phyloP scores from a whole-genome alignment of 768 basidiomycete genomes.

The Leccinellum albellum region DNA sequence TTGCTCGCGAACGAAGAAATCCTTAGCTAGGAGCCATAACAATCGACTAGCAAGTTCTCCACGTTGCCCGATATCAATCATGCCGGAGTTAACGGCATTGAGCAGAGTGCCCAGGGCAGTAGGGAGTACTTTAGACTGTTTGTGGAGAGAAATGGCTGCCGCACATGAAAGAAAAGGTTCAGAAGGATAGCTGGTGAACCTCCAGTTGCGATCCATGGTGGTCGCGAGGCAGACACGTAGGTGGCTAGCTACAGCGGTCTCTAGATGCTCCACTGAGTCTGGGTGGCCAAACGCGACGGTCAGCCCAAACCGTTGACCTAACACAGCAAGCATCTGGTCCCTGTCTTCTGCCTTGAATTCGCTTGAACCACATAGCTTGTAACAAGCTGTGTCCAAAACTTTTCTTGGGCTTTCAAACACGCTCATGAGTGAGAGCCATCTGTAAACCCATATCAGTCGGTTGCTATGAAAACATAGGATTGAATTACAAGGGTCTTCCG shows the following conservation, averaged over 20 bases:
- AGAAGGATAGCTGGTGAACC: conserved; percentile 15
- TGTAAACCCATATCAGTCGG: neutral
- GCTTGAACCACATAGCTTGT: neutral
- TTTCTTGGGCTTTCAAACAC: neutral
- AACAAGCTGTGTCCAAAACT: neutral
- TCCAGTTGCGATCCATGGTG: conserved; percentile 6
- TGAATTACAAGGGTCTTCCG: neutral
- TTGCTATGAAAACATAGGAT: too few species aligned
- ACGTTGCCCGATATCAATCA: conserved; percentile 5
- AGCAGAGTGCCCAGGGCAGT: neutral
- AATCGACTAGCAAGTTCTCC: conserved; percentile 4
- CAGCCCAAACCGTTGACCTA: conserved; percentile 5
- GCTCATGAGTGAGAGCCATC: conserved; percentile 7
- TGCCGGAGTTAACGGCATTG: conserved; percentile 1
- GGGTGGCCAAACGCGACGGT: conserved; percentile 3
- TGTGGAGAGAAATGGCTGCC: conserved; percentile 2
- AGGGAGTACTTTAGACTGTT: neutral
- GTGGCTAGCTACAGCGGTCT: conserved; percentile 10
- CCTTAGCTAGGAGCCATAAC: conserved; percentile 1
- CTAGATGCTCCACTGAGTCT: neutral
- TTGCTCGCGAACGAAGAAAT: neutral
- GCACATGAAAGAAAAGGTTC: conserved; percentile 16
- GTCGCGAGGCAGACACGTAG: conserved; percentile 8
- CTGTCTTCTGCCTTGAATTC: neutral
- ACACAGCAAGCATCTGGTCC: neutral